These are phyloP conservation scores for Microthlaspi erraticum DNA, from an alignment of 345 rosid genomes.

Conservation along the genomic window DNA sequence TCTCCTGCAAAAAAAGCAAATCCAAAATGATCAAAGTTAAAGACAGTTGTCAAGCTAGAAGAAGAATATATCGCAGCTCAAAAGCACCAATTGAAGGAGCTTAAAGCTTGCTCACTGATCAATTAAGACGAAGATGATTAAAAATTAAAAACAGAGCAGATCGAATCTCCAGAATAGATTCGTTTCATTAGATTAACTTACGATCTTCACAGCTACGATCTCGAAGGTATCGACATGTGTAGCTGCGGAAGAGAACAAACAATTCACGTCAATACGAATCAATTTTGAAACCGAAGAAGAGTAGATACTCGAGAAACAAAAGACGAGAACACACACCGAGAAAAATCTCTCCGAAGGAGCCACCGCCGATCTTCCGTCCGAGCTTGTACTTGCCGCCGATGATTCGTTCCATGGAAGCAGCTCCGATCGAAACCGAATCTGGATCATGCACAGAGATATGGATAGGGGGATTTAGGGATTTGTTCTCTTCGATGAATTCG, in stretches of 20 bases:
- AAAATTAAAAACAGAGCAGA: slow-evolving; percentile 27
- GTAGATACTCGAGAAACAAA: neutral
- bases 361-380: slow-evolving; percentile 93
- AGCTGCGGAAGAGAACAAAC: slow-evolving; percentile 56
- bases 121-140: neutral
- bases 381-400: slow-evolving; percentile 91
- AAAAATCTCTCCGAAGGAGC: slow-evolving; percentile 94
- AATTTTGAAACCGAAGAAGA: neutral
- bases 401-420: slow-evolving; percentile 63
- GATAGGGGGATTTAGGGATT: slow-evolving; percentile 44
- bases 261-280: neutral
- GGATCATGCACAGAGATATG: slow-evolving; percentile 36
- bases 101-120: neutral
- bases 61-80: neutral
- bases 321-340: slow-evolving; percentile 59
- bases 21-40: neutral
- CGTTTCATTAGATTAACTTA: too few species aligned
- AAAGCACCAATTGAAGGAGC: neutral
- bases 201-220: slow-evolving; percentile 94
- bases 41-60: slow-evolving; percentile 11
- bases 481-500: slow-evolving; percentile 1
- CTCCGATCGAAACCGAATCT: slow-evolving; percentile 42
- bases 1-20: slow-evolving; percentile 59
- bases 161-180: neutral
- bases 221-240: slow-evolving; percentile 86